phyloP scores from a whole-genome alignment of 441 rosid species.

The Pelargonium myrrhifolium region DNA sequence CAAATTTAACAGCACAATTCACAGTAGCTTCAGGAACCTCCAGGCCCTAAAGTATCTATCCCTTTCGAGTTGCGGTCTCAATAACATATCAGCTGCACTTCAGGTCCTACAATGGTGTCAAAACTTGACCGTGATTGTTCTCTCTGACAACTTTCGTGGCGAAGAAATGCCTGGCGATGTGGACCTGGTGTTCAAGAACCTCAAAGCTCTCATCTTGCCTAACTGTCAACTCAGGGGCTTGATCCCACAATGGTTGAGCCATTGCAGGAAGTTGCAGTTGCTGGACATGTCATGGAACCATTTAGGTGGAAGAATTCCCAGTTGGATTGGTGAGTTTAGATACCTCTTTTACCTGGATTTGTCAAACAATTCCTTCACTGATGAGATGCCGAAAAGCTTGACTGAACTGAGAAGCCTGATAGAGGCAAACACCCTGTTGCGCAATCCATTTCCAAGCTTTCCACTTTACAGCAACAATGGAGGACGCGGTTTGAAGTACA shows the following conservation, averaged over 20 bases:
- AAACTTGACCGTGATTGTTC: constrained; percentile 47
- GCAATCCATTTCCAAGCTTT: constrained; percentile 51
- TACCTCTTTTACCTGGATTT: constrained; percentile 72
- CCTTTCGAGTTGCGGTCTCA: constrained; percentile 47
- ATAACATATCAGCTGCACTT: constrained; percentile 43
- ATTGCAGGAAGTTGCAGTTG: constrained; percentile 40
- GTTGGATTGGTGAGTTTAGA: constrained; percentile 46
- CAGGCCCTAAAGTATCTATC: constrained; percentile 49
- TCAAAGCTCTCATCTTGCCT: constrained; percentile 53
- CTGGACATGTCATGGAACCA: constrained; percentile 76
- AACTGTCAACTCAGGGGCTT: constrained; percentile 52
- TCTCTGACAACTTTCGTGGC: constrained; percentile 45
- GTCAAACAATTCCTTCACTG: constrained; percentile 58
- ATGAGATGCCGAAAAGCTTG: constrained; percentile 57
- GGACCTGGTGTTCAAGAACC: constrained; percentile 44
- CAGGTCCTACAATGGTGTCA: constrained; percentile 50
- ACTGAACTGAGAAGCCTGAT: constrained; percentile 41
- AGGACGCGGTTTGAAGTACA: constrained; percentile 50
- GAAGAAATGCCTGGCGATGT: constrained; percentile 48
- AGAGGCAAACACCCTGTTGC: constrained; percentile 32
- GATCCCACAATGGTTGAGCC: constrained; percentile 50
- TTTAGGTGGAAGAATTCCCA: constrained; percentile 47
- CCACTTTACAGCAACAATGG: constrained; percentile 55
- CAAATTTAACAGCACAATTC: constrained; percentile 49
- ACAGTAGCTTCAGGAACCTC: constrained; percentile 46